Evolutionary conservation across 306 rosid species (phyloP), one percentile per base, ranked within the genome.

Genomic region (Rosa chinensis): DNA sequence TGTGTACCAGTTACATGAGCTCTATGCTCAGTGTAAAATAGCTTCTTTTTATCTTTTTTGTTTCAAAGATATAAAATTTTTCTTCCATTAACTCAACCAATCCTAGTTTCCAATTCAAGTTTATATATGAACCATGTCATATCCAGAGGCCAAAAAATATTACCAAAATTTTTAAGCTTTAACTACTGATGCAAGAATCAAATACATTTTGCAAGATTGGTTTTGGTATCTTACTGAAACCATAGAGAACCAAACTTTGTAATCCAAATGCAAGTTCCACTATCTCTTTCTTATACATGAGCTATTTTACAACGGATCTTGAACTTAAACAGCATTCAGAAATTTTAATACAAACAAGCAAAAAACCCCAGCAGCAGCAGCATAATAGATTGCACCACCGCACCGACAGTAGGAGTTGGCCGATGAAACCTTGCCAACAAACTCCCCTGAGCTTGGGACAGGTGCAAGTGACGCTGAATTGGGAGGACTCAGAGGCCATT

Each of bases 391-490:
- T 55, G 61, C 35, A 5, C n/a, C 10, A 43, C 35, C 13, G 74
- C 7, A 32, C 70, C 81, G 73, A 76, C 43, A 80, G 39, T 72
- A 70, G 77, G 84, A 32, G 79, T 64, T 79, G 59, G 49, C 86
- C 25, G 91, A 89, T 44, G 88, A 84, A 50, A 73, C 85, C 72
- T 72, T 92, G 72, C 90, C 97, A 16, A 82, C 77, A 82, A 90
- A 86, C 73, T 87, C 89, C 16, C 94, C 92, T 0, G 96, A 87
- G 82, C 71, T 83, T 1, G 92, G 88, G 32, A 80, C 81, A 0
- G 87, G 85, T 1, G 78, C 79, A 28, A 87, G 25, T 66, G 89
- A 81, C 49, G 80, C 81, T 8, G 83, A 47, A 72, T 58, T 61
- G 28, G 82, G 82, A 73, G 84, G 72, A 62, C 48, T 82, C 81